These are phyloP conservation scores for Speleostelium caveatum DNA, from an alignment of 78 protist species.

Conservation along the genomic window DNA sequence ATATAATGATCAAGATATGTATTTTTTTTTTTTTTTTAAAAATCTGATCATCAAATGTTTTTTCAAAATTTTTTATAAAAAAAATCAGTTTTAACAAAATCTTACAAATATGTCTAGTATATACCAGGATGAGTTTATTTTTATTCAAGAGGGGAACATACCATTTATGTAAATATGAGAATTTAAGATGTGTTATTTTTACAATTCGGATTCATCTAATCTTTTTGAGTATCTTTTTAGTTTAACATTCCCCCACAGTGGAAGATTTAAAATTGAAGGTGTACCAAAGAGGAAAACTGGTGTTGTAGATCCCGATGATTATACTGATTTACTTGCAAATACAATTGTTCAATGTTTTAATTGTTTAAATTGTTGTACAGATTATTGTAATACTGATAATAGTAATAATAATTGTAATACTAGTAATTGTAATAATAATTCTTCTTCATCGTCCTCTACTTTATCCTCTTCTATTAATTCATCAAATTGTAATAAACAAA, in stretches of 20 bases:
- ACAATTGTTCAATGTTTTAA: constrained; percentile 34
- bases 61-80: no score
- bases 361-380: constrained; percentile 23
- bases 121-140: constrained; percentile 37
- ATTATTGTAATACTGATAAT: background rate
- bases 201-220: background rate
- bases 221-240: background rate
- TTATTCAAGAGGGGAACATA: constrained; percentile 47
- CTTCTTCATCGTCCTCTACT: background rate
- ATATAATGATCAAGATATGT: no score
- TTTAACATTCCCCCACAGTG: constrained; percentile 74
- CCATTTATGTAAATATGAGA: constrained; percentile 34
- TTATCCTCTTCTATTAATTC: background rate
- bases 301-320: constrained; percentile 28
- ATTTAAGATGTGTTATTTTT: background rate
- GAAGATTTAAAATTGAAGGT: constrained; percentile 12
- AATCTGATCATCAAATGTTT: no score
- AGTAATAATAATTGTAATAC: background rate
- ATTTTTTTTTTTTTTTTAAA: no score
- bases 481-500: background rate
- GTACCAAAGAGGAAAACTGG: constrained; percentile 38
- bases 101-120: no score
- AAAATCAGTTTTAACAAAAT: no score
- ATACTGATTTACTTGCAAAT: constrained; percentile 26
- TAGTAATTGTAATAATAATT: background rate